Base-by-base conservation (phyloP, 371 early-diverging fungal genomes). In the Saksenaea oblongispora region DNA sequence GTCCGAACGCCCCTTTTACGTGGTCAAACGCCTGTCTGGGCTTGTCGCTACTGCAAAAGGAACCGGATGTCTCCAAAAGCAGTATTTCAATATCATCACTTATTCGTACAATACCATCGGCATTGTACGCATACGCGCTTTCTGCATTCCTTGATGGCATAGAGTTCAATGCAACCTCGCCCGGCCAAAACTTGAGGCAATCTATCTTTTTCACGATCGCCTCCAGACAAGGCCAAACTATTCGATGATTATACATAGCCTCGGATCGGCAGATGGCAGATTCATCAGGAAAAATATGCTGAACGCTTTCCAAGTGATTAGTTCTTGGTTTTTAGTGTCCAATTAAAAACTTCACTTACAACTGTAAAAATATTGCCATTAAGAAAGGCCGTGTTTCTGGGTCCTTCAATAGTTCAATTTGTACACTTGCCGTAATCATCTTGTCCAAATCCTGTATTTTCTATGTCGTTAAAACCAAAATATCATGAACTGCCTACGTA, bases 341-440 rank as follows among this genome's bases (percentile, higher is more conserved):
- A 42, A 42, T 42, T 42, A 18, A 42, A 42, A 42, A 7, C 44
- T 42, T 42, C n/a, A 42, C 44, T 42, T 42, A 5, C 44, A 42
- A 42, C n/a, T 42, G 44, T 42, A 42, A 42, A 42, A 42, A 42
- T 42, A 42, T 42, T 18, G 44, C 44, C 44, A 42, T 42, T 42
- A 42, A 42, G 7, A 42, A 42, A 42, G 44, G 44, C n/a, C 3
- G 44, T 42, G 44, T 42, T 42, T 42, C 44, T 18, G 44, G 44
- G 17, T 42, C 17, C 44, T 42, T 42, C 44, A 42, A 42, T 5
- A 42, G 17, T 42, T 42, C 44, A 42, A 42, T 42, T 42, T 42
- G 44, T 42, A 42, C 44, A 42, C 44, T 42, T 42, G 44, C 44
- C 44, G n/a, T 42, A 42, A 42, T 42, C 44, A 42, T 42, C 44